Evolutionary conservation across 2,329 filamentous ascomycete genomes (phyloP).

Genomic region (Cladosporium colombiae): DNA sequence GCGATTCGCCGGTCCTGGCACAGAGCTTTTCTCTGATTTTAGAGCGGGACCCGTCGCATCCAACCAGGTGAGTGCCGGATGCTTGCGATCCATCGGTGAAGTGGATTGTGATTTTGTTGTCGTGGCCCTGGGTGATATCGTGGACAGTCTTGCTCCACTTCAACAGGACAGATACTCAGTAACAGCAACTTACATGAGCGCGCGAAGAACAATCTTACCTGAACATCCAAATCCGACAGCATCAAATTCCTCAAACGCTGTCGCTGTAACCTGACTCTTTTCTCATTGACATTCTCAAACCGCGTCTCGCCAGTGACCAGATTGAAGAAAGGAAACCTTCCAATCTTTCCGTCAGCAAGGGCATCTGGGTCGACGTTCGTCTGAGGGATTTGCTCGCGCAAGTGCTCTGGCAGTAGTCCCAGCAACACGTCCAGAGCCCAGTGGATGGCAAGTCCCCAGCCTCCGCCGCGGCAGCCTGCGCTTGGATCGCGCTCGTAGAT

Average conservation of each 20-base stretch:
- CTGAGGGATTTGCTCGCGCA: conserved; percentile 50
- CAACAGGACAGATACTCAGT: background rate
- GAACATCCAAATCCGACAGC: conserved; percentile 20
- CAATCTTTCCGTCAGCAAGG: conserved; percentile 51
- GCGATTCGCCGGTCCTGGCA: background rate
- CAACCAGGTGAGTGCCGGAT: conserved; percentile 82
- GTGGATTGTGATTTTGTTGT: background rate
- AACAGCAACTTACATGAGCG: background rate
- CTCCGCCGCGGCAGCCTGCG: conserved; percentile 7
- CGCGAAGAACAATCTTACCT: background rate
- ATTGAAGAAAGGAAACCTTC: conserved; percentile 57
- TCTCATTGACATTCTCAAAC: conserved; percentile 26
- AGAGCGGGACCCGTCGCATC: conserved; percentile 47
- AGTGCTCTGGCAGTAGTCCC: conserved; percentile 51
- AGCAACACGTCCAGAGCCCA: conserved; percentile 60
- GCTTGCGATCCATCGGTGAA: conserved; percentile 50
- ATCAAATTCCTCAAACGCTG: conserved; percentile 22
- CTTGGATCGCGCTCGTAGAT: conserved; percentile 27
- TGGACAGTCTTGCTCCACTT: conserved; percentile 22
- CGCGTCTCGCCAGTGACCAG: conserved; percentile 46
- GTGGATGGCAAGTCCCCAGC: conserved; percentile 65
- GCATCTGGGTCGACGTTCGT: conserved; percentile 53
- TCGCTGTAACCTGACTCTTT: conserved; percentile 7
- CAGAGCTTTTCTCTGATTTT: background rate
- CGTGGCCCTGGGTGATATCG: background rate